phyloP scores from a whole-genome alignment of 2,329 filamentous ascomycete species.

The Coniochaeta pulveracea region DNA sequence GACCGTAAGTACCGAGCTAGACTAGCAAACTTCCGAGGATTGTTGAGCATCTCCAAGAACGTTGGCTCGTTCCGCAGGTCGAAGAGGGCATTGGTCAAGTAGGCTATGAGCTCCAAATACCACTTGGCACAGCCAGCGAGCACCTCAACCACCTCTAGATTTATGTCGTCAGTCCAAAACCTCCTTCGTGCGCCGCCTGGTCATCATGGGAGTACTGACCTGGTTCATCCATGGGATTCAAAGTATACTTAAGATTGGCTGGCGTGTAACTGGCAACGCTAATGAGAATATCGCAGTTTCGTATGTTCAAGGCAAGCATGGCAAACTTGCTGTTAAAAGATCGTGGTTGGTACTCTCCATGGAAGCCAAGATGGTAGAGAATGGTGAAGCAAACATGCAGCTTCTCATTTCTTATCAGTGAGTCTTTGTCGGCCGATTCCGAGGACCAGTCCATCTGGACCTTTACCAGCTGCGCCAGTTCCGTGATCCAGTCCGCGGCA shows the following conservation, averaged over 20 bases:
- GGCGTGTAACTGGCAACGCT: conserved; percentile 50
- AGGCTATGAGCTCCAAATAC: conserved; percentile 60
- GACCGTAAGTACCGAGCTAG: conserved; percentile 39
- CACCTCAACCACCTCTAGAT: conserved; percentile 56
- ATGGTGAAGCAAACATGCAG: conserved; percentile 70
- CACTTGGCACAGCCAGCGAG: conserved; percentile 68
- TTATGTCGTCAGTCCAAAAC: not conserved
- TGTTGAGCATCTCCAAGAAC: conserved; percentile 37
- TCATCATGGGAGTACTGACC: too few species aligned
- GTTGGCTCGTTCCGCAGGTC: conserved; percentile 38
- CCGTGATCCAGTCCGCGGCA: conserved; percentile 49
- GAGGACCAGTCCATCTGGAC: conserved; percentile 73
- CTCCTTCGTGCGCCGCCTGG: too few species aligned
- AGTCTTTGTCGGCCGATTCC: conserved; percentile 54
- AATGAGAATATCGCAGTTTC: conserved; percentile 57
- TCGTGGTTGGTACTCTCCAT: conserved; percentile 48
- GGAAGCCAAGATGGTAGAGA: conserved; percentile 67
- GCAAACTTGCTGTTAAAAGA: conserved; percentile 63
- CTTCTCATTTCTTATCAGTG: conserved; percentile 59
- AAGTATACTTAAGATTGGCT: conserved; percentile 39
- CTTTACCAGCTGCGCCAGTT: conserved; percentile 58
- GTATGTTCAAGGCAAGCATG: conserved; percentile 62
- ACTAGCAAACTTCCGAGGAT: conserved; percentile 32
- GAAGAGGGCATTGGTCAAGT: conserved; percentile 49
- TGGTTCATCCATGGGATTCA: conserved; percentile 52